phyloP scores from a whole-genome alignment of 805 yeast genomes.

The Lipomyces mesembrius region DNA sequence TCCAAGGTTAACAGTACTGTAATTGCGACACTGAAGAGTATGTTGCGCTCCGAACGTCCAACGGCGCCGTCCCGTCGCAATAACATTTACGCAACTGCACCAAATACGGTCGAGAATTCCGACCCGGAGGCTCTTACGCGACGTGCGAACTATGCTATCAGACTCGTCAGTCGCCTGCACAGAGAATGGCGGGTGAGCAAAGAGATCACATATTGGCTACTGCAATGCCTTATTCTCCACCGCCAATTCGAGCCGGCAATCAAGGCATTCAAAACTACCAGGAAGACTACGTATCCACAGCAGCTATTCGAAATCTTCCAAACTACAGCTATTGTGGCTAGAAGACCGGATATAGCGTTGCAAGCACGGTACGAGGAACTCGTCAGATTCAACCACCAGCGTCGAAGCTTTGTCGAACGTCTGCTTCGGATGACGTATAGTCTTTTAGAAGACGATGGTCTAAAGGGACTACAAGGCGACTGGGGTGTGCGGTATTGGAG shows the following conservation, averaged over 20 bases:
- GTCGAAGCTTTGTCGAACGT: not conserved
- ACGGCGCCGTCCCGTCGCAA: not conserved
- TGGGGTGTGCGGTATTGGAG: not conserved
- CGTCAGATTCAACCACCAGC: not conserved
- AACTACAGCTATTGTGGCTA: not conserved
- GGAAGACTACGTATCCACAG: not conserved
- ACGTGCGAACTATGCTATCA: not conserved
- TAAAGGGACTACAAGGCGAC: not conserved
- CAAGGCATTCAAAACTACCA: not conserved
- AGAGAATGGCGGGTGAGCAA: slow-evolving; percentile 3
- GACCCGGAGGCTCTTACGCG: not conserved
- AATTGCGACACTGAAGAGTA: not conserved
- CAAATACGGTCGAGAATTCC: not conserved
- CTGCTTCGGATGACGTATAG: not conserved
- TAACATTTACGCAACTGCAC: slow-evolving; percentile 3
- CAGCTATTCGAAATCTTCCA: slow-evolving; percentile 9
- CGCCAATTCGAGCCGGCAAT: slow-evolving; percentile 17
- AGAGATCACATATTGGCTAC: slow-evolving; percentile 17
- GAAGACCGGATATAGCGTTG: slow-evolving; percentile 7
- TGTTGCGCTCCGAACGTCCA: slow-evolving; percentile 1
- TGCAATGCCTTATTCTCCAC: slow-evolving; percentile 10
- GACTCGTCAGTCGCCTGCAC: slow-evolving; percentile 5
- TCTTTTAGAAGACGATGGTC: not conserved
- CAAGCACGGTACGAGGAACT: slow-evolving; percentile 10
- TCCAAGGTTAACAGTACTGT: not conserved